Base-by-base conservation (phyloP, 2,329 filamentous ascomycete species). In the Epichloe scottii region DNA sequence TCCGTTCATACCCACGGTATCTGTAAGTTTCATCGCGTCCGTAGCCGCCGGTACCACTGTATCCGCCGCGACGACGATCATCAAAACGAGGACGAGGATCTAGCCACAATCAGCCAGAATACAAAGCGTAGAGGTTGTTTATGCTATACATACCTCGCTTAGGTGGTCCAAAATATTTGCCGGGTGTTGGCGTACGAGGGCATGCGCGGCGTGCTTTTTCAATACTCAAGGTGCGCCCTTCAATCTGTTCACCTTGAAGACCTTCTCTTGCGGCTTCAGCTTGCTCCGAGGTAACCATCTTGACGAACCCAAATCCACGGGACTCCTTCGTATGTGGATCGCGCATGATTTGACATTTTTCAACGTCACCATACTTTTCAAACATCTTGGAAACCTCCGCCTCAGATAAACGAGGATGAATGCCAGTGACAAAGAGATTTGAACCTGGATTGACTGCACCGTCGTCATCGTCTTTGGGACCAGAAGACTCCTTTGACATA, bases 271-370 rank as follows among this genome's bases (percentile, higher is more conserved):
- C 93, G 59, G 93, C 90, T 70, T 98, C 93, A 57, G 93, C 93
- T 71, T 95, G 87, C 51, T 97, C 91, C 46, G 88, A 81, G 53
- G 89, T 94, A 54, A 89, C 83, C 91, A 98, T 97, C 77, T 98
- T 97, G 68, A 98, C 93, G 74, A 98, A 98, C 51, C 93, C 93
- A 59, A 98, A 98, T 59, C 93, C 93, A 70, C 93, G 93, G 60
- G 91, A 97, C 72, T 98, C 93, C 73, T 95, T 95, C 64, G 88
- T 94, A 71, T 98, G 93, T 55, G 93, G 93, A 66, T 98, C 93
- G 64, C 91, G 83, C 93, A 98, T 98, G 74, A 98, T 98, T 70
- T 96, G 94, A 75, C 91, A 97, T 73, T 94, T 97, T 74, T 97
- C 91, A 49, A 98, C 93, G 66, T 95, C 89, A 60, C 93, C 93